Evolutionary conservation across 1,284 basidiomycete genomes (phyloP), one percentile per base, ranked within the genome.

Genomic region (Flammula alnicola): DNA sequence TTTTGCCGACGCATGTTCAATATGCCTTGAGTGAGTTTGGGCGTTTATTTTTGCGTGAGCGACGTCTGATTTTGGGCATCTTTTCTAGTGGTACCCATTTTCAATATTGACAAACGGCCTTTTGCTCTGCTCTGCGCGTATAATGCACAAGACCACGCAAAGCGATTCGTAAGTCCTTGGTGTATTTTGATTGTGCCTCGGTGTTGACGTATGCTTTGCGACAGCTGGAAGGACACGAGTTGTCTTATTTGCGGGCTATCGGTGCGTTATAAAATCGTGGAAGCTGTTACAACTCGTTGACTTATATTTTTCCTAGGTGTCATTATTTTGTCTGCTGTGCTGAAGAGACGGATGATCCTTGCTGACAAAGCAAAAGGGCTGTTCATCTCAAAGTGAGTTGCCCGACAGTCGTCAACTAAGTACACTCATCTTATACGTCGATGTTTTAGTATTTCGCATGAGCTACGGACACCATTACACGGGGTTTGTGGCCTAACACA

Each of bases 41-140:
- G 3, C 14, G 36, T 4, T 36, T 14, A 7, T 19, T 30, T 33
- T 47, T 29, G 0, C 47, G 23, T 3, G 37, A 7, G 8, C 16
- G 11, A n/a, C 22, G 10, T 12, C 22, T 42, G 22, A 47, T 49
- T 47, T 35, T 29, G 11, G 31, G 25, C 29, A 17, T 33, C 44
- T 49, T 46, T 44, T 17, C 17, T 50, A 91, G 90, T 84, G 45
- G 91, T 96, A 14, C 95, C 95, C 1, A 90, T 98, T 41, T 95
- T 93, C 68, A 95, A 95, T 55, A 86, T 97, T 47, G 93, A 97
- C 72, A 92, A 94, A 70, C 85, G 89, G 47, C 94, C 95, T 0
- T 98, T 98, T 62, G 93, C 93, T 2, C 69, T 98, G 59, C 76
- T 98, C 29, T 95, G 93, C 61, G 93, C 93, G 3, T 97, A 95